phyloP scores from a whole-genome alignment of 805 yeast genomes.

The Wickerhamiella slavikovae region DNA sequence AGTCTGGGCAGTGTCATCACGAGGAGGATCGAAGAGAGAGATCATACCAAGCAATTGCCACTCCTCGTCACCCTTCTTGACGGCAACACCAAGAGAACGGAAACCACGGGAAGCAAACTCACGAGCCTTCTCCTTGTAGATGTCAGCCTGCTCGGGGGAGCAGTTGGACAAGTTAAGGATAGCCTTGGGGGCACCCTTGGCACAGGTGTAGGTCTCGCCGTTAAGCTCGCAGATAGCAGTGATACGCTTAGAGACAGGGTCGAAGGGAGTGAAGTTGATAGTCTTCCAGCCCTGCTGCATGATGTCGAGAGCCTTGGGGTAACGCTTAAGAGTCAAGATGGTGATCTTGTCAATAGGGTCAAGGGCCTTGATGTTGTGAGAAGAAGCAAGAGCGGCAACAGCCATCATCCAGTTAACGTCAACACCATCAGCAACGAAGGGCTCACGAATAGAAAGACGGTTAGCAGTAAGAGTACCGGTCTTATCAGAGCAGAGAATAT shows the following conservation, averaged over 20 bases:
- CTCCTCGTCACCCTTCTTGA: constrained; percentile 98
- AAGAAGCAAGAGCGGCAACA: constrained; percentile 93
- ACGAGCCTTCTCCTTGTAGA: constrained; percentile 90
- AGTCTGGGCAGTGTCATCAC: constrained; percentile 94
- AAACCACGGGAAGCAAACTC: constrained; percentile 96
- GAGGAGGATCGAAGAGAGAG: constrained; percentile 98
- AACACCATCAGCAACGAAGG: constrained; percentile 95
- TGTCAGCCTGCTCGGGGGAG: constrained; percentile 84
- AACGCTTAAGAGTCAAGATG: constrained; percentile 67
- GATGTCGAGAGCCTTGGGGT: constrained; percentile 58
- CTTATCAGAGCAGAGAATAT: constrained; percentile 89
- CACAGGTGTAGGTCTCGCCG: constrained; percentile 89
- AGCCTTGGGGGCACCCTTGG: constrained; percentile 97
- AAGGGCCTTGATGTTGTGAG: constrained; percentile 95
- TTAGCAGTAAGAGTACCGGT: constrained; percentile 95
- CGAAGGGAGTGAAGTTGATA: constrained; percentile 82
- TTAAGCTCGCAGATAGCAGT: constrained; percentile 87
- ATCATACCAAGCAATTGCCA: constrained; percentile 95
- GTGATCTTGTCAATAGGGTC: constrained; percentile 95
- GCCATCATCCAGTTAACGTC: constrained; percentile 92
- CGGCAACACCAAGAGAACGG: constrained; percentile 96
- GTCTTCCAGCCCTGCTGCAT: constrained; percentile 23
- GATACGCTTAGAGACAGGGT: constrained; percentile 93
- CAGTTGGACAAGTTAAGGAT: constrained; percentile 30
- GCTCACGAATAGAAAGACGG: constrained; percentile 88